phyloP scores from a whole-genome alignment of 208 protist genomes.

The Balamuthia mandrillaris region DNA sequence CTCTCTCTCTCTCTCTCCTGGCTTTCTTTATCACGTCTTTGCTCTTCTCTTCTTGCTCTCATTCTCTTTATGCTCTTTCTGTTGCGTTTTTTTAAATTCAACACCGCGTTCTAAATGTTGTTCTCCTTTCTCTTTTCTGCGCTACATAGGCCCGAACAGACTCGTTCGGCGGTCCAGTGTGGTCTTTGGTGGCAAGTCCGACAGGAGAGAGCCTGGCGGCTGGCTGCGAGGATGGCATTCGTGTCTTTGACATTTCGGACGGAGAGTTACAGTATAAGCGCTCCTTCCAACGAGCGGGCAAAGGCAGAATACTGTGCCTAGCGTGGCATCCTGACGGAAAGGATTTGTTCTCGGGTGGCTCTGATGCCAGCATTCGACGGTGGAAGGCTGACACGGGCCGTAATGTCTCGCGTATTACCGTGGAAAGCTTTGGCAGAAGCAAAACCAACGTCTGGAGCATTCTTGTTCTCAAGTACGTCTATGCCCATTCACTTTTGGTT shows the following conservation, averaged over 20 bases:
- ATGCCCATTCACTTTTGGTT: not conserved
- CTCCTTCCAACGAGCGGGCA: not conserved
- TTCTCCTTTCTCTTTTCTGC: not conserved
- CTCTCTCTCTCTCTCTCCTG: not conserved
- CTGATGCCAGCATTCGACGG: not conserved
- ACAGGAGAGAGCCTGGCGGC: not conserved
- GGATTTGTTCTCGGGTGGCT: not conserved
- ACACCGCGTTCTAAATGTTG: not conserved
- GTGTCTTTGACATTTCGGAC: constrained; percentile 4
- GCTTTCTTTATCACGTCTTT: too few relatives aligned
- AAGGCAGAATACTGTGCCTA: not conserved
- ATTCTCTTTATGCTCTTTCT: not conserved
- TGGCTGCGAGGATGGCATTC: not conserved
- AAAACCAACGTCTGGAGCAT: not conserved
- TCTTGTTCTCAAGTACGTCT: not conserved
- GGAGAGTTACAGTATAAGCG: not conserved
- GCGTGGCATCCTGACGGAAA: not conserved
- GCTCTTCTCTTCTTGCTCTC: too few relatives aligned
- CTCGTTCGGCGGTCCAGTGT: constrained; percentile 11
- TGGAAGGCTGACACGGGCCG: not conserved
- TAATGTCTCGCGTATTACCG: too few relatives aligned
- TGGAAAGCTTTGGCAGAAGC: too few relatives aligned
- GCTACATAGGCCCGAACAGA: not conserved
- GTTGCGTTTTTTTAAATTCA: not conserved
- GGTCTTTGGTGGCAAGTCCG: not conserved